phyloP scores from a whole-genome alignment of 1,284 basidiomycete genomes.

The Moniliophthora roreri region DNA sequence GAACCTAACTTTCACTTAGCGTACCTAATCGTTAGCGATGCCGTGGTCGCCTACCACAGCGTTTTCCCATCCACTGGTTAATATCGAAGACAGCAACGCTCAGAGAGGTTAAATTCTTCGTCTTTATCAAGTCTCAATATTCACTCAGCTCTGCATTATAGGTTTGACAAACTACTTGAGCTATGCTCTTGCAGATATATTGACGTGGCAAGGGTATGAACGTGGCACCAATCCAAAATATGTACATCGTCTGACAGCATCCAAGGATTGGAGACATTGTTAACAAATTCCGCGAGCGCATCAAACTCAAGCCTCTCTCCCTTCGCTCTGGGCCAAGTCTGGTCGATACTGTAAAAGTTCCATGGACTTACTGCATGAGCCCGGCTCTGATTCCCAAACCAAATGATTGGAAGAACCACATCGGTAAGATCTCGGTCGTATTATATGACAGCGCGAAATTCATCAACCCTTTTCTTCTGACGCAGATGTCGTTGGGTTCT shows the following conservation, averaged over 20 bases:
- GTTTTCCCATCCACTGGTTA: slow-evolving; percentile 67
- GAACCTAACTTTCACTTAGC: not conserved
- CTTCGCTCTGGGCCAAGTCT: slow-evolving; percentile 51
- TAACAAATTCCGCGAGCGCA: slow-evolving; percentile 55
- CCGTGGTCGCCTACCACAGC: slow-evolving; percentile 62
- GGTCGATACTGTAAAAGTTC: slow-evolving; percentile 58
- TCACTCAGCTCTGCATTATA: no score
- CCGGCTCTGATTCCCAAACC: slow-evolving; percentile 64
- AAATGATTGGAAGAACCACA: slow-evolving; percentile 59
- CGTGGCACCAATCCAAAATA: no score
- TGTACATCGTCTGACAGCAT: slow-evolving; percentile 16
- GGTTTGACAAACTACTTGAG: slow-evolving; percentile 57
- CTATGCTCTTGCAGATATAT: slow-evolving; percentile 53
- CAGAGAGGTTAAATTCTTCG: no score
- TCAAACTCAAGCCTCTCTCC: slow-evolving; percentile 50
- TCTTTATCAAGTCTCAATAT: no score
- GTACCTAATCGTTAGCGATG: slow-evolving; percentile 58
- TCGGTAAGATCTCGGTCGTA: slow-evolving; percentile 39
- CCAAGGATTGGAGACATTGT: slow-evolving; percentile 58
- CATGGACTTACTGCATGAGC: slow-evolving; percentile 74
- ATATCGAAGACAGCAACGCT: slow-evolving; percentile 51
- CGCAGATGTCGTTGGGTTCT: slow-evolving; percentile 72
- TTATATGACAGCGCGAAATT: not conserved
- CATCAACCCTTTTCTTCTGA: not conserved
- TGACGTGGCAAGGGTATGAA: slow-evolving; percentile 58